Evolutionary conservation across 2,329 filamentous ascomycete genomes (phyloP).

Genomic region (Lasiodiplodia sp.): DNA sequence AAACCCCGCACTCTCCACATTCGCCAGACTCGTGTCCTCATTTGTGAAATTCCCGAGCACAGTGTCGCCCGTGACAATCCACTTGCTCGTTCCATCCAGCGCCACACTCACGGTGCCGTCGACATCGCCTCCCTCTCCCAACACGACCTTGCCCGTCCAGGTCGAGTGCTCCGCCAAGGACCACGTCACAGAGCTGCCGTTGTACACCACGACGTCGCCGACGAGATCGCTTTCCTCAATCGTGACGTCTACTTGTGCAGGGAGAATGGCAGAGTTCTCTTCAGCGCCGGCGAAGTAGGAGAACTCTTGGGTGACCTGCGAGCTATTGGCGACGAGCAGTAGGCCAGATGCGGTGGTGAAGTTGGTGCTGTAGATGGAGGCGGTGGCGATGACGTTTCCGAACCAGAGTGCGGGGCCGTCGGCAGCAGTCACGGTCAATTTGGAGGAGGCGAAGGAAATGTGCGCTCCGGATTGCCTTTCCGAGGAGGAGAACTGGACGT

Average conservation of each 20-base stretch:
- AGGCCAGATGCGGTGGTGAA: conserved; percentile 35
- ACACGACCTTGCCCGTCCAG: conserved; percentile 15
- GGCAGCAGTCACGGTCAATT: conserved; percentile 30
- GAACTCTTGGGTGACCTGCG: conserved; percentile 46
- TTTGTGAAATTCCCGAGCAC: neutral
- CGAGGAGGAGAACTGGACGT: conserved; percentile 32
- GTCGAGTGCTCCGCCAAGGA: neutral
- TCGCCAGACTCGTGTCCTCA: neutral
- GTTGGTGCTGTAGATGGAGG: conserved; percentile 31
- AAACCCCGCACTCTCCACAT: conserved; percentile 1
- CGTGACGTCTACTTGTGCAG: conserved; percentile 38
- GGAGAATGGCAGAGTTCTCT: conserved; percentile 38
- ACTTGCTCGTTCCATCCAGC: neutral
- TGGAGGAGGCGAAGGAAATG: conserved; percentile 36
- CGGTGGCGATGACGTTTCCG: conserved; percentile 39
- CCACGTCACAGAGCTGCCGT: conserved; percentile 35
- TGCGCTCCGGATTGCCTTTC: conserved; percentile 33
- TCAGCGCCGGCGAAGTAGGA: conserved; percentile 42
- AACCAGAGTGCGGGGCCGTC: conserved; percentile 43
- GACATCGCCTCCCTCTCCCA: neutral
- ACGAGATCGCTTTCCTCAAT: conserved; percentile 38
- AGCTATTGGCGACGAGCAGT: conserved; percentile 38
- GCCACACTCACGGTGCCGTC: neutral
- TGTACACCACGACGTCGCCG: conserved; percentile 46
- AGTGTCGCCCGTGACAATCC: conserved; percentile 1